Base-by-base conservation (phyloP, 1,139 yeast species). In the Suhomyces guaymorum region DNA sequence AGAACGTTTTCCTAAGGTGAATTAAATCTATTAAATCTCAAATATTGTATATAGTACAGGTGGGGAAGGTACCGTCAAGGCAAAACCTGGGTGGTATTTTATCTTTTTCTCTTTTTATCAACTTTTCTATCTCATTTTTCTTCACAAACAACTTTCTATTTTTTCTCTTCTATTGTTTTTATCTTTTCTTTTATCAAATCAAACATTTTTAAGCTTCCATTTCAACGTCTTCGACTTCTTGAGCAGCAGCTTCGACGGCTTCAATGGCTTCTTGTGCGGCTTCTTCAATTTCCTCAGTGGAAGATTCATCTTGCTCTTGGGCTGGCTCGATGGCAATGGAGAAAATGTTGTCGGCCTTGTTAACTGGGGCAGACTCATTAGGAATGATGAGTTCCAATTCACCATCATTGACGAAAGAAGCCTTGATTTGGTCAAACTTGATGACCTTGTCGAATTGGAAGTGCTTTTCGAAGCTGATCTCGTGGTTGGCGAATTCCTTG, bases 311-410 rank as follows among this genome's bases (percentile, higher is more conserved):
- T 15, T 33, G 32, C 15, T 47, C 50, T 8, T 28, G 19, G 21
- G 36, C 38, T 18, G 52, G 51, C 15, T 50, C 59, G 35, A 66
- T 52, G 24, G 52, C 40, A 36, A 66, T 58, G 23, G 58, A 39
- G 28, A 59, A 46, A 26, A 49, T 45, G 48, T 59, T 62, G 26
- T 50, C 52, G 11, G 42, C 46, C 39, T 49, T 50, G 28, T 49
- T 49, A 25, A 55, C 48, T 25, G 57, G 54, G 22, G 55, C 55
- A 30, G 55, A 52, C 37, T 64, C 61, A 41, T 63, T 63, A 33
- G 76, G 76, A 43, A 70, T 65, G 35, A 61, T 60, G 43, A 70
- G 56, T 54, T 68, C 74, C 40, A 70, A 63, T 53, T 70, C 75
- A 39, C 62, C 70, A 25, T 63, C 62, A 25, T 57, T 57, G 38